A percentile compares a stretch with the other conserved stretches of the same genome.
Evolutionary conservation across 169 alveolate species (phyloP).

Genomic region (Plasmodium vinckei): DNA sequence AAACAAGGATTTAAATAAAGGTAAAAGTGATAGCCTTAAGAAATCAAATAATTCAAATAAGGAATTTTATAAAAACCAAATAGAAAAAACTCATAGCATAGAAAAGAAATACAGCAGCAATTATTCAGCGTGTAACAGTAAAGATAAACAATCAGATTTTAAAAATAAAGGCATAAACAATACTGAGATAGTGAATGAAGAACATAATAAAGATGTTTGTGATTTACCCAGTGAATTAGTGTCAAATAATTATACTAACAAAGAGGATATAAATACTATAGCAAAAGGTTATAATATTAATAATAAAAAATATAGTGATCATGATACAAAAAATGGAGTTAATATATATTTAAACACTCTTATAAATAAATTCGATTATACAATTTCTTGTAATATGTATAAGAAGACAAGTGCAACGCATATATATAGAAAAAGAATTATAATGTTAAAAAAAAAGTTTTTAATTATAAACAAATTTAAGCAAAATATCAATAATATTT

Average conservation of each 20-base stretch:
- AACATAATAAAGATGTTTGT: background rate
- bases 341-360: constrained; percentile 41
- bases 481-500: constrained; percentile 45
- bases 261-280: background rate
- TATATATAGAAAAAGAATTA: constrained; percentile 60
- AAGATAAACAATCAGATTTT: background rate
- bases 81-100: background rate
- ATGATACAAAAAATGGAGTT: constrained; percentile 8
- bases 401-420: constrained; percentile 65
- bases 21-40: background rate
- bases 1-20: background rate
- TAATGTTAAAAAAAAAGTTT: constrained; percentile 42
- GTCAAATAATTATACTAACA: background rate
- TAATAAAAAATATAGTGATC: background rate
- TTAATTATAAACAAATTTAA: constrained; percentile 50
- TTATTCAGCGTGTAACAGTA: background rate
- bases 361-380: constrained; percentile 59
- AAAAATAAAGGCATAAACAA: background rate
- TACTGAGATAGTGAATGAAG: background rate
- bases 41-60: background rate
- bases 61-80: background rate
- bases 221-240: background rate
- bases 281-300: background rate
- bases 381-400: constrained; percentile 64
- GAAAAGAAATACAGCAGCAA: background rate